These are phyloP conservation scores for Fusarium neocosmosporiellum DNA, from an alignment of 2,329 filamentous ascomycete genomes.

Conservation along the genomic window DNA sequence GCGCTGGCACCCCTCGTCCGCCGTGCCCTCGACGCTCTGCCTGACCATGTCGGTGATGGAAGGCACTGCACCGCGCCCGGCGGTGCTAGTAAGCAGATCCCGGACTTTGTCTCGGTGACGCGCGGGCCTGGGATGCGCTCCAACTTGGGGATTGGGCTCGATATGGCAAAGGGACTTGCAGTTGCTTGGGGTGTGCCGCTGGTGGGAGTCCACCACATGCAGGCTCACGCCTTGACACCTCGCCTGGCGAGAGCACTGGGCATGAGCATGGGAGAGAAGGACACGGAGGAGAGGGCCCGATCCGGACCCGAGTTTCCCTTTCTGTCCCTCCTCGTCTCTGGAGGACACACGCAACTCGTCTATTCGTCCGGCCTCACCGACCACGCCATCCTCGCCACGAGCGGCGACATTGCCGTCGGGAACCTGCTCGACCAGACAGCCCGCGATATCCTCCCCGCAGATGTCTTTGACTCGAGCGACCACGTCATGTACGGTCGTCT, in stretches of 20 bases:
- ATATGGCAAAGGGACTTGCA: slow-evolving; percentile 87
- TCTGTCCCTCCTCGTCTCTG: slow-evolving; percentile 87
- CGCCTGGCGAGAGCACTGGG: slow-evolving; percentile 76
- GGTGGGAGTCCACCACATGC: slow-evolving; percentile 95
- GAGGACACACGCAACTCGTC: slow-evolving; percentile 90
- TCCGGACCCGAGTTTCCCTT: slow-evolving; percentile 78
- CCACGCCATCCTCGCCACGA: slow-evolving; percentile 79
- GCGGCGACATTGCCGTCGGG: slow-evolving; percentile 86
- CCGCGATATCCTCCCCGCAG: slow-evolving; percentile 76
- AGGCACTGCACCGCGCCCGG: slow-evolving; percentile 26
- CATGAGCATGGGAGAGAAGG: slow-evolving; percentile 33
- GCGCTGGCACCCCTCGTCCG: slow-evolving; percentile 76
- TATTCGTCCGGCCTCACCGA: slow-evolving; percentile 74
- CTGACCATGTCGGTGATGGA: slow-evolving; percentile 28
- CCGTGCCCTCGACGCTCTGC: slow-evolving; percentile 69
- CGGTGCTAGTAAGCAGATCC: slow-evolving; percentile 55
- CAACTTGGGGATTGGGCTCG: slow-evolving; percentile 81
- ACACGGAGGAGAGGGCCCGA: not conserved
- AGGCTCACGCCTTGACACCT: slow-evolving; percentile 92
- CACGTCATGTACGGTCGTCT: slow-evolving; percentile 83
- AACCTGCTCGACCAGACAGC: slow-evolving; percentile 91
- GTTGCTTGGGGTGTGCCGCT: slow-evolving; percentile 86
- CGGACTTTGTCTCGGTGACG: slow-evolving; percentile 90
- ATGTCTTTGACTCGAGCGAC: slow-evolving; percentile 63
- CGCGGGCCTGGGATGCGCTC: slow-evolving; percentile 89